A percentile compares a stretch with the other conserved stretches of the same genome.
These are phyloP conservation scores for Chrysophaeum taylorii DNA, from an alignment of 352 stramenopile species.

Conservation along the genomic window DNA sequence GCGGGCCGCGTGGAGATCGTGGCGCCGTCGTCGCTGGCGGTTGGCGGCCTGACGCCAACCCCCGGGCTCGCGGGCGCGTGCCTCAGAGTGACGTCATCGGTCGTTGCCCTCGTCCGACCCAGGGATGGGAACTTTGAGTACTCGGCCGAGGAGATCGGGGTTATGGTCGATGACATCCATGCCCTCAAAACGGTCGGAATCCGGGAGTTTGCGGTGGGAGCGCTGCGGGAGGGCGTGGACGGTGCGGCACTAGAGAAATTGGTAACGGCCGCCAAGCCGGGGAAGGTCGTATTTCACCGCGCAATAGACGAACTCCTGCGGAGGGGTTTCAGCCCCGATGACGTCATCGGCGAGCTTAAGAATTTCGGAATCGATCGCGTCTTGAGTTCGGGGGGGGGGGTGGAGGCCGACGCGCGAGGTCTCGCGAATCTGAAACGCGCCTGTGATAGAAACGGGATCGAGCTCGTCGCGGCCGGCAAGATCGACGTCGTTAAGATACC, in stretches of 20 bases:
- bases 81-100: background rate
- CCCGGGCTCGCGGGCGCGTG: background rate
- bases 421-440: background rate
- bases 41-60: constrained; percentile 2
- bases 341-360: background rate
- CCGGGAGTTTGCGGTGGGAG: background rate
- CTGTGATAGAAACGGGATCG: background rate
- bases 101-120: background rate
- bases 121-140: constrained; percentile 4
- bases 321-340: background rate
- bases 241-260: background rate
- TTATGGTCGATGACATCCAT: background rate
- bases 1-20: background rate
- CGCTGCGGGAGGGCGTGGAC: background rate
- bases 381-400: background rate
- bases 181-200: background rate
- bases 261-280: background rate
- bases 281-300: background rate
- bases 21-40: background rate
- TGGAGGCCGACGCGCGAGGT: background rate
- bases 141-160: background rate
- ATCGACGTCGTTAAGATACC: background rate
- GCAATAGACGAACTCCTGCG: background rate
- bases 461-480: background rate
- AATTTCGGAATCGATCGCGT: background rate